These are phyloP conservation scores for Bimuria novae-zelandiae DNA, from an alignment of 2,329 filamentous ascomycete genomes.

Conservation along the genomic window DNA sequence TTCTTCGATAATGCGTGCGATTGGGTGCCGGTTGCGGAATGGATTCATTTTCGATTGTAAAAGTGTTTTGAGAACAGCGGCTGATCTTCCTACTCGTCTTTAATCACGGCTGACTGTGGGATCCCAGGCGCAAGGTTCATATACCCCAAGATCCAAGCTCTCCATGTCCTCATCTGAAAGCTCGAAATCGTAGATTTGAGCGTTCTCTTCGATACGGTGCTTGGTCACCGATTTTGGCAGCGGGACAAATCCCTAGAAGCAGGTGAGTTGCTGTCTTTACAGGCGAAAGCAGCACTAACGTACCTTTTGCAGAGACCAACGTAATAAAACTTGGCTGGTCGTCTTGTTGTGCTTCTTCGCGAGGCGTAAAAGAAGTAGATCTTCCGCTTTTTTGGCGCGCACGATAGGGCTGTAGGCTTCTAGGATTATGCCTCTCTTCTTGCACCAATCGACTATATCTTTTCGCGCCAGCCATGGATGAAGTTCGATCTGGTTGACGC, in stretches of 20 bases:
- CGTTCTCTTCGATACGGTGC: slow-evolving; percentile 64
- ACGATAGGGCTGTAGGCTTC: slow-evolving; percentile 56
- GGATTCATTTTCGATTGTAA: slow-evolving; percentile 1
- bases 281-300: slow-evolving; percentile 2
- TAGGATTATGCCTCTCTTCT: slow-evolving; percentile 55
- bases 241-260: slow-evolving; percentile 60
- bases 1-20: too few species aligned
- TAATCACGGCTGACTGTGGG: slow-evolving; percentile 53
- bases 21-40: too few species aligned
- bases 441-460: slow-evolving; percentile 80
- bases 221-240: slow-evolving; percentile 67
- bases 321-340: slow-evolving; percentile 61
- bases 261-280: not conserved
- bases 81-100: slow-evolving; percentile 17
- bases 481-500: slow-evolving; percentile 81
- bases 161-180: slow-evolving; percentile 63
- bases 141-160: slow-evolving; percentile 57
- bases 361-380: slow-evolving; percentile 57
- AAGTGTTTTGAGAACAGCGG: slow-evolving; percentile 11
- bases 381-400: slow-evolving; percentile 54
- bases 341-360: slow-evolving; percentile 63
- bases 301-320: slow-evolving; percentile 59
- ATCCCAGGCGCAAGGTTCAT: slow-evolving; percentile 65
- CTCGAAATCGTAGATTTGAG: slow-evolving; percentile 64
- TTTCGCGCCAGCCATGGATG: slow-evolving; percentile 85